Evolutionary conservation across 805 yeast species (phyloP), one percentile per base, ranked within the genome.

Genomic region (Jamesozyma jinghongensis): DNA sequence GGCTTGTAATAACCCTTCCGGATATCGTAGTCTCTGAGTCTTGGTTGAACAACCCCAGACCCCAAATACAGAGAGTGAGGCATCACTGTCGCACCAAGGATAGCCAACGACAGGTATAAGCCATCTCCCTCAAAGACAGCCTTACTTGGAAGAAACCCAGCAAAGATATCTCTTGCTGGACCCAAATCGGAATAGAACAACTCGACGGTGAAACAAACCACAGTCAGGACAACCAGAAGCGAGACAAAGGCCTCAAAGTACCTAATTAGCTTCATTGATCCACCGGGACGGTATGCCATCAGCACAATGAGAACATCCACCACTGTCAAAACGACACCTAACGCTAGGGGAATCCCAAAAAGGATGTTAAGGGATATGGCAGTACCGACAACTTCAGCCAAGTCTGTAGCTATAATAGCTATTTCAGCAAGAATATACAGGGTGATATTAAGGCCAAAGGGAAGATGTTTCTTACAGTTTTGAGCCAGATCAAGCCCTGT

Each of bases 311-410:
- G 59, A 5, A 90, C 96, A 54, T 90, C 98, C 3, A 85, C 64
- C 18, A 86, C 80, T 0, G 97, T 90, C 38, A 90, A 61, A 3
- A 86, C 63, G 13, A 90, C 95, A 27, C 98, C 98, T 4, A 77
- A 69, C 6, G 85, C 70, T 16, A 92, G 66, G 0, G 97, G 97
- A 6, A 92, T 67, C 2, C 75, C 72, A 57, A 88, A 77, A 33
- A 92, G 65, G 41, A 90, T 85, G 51, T 92, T 86, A 42, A 90
- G 70, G 0, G 97, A 81, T 42, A 90, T 86, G 3, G 97, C 97
- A 3, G 96, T 85, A n/a, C 98, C 98, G 19, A 92, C 90, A 28
- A 90, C 95, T 59, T 90, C 97, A 1, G 98, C 97, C 48, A 92
- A 73, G 64, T 90, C 98, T 0, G 97, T 90, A 2, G 97, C 96